A percentile compares a stretch with the other conserved stretches of the same genome.
Evolutionary conservation across 139 green algal species (phyloP).

Genomic region (Chlamydomonas eustigma): DNA sequence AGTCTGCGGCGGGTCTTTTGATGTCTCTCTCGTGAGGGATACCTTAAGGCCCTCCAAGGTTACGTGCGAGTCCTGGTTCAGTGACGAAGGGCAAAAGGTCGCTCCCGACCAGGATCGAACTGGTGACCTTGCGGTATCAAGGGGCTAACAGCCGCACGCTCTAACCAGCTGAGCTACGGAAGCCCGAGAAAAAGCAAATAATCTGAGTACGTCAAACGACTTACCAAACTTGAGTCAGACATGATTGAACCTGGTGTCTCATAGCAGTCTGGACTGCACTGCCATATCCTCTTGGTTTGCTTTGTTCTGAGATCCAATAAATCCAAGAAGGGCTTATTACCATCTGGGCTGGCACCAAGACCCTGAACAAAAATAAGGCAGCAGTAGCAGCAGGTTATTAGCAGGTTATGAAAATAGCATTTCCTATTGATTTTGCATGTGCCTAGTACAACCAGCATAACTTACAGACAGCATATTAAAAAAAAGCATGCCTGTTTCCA

Average conservation of each 20-base stretch:
- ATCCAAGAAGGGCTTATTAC: conserved; percentile 91
- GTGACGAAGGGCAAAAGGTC: neutral
- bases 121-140: neutral
- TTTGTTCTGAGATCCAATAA: conserved; percentile 58
- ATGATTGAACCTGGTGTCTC: conserved; percentile 73
- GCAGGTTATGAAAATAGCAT: too few relatives aligned
- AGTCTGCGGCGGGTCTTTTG: conserved; percentile 55
- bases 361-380: conserved; percentile 52
- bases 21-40: conserved; percentile 50
- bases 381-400: too few relatives aligned
- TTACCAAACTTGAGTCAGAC: conserved; percentile 35
- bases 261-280: conserved; percentile 63
- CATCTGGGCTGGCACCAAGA: conserved; percentile 73
- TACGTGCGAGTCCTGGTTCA: neutral
- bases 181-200: too few relatives aligned
- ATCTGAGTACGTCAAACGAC: neutral
- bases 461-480: too few relatives aligned
- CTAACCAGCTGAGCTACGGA: too few relatives aligned
- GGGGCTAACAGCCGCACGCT: neutral
- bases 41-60: conserved; percentile 37
- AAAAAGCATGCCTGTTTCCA: too few relatives aligned
- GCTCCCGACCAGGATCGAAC: neutral
- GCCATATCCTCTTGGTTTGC: conserved; percentile 71
- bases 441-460: too few relatives aligned
- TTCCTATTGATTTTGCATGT: too few relatives aligned